Evolutionary conservation across 805 yeast genomes (phyloP), one percentile per base, ranked within the genome.

Genomic region (Zygotorulaspora danielsina): DNA sequence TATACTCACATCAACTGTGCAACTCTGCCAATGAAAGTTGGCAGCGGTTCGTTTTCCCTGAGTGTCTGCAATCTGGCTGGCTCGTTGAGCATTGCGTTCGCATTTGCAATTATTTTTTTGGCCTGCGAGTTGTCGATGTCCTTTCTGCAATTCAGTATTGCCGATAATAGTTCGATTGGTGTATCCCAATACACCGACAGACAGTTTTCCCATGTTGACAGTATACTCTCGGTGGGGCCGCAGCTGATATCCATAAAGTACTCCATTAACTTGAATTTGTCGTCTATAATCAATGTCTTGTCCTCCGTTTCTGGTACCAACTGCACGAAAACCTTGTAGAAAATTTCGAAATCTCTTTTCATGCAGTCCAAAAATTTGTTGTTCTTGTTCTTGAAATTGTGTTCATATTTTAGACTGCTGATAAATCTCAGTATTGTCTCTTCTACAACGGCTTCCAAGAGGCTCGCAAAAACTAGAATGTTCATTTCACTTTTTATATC

Each of bases 171-270:
- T 36, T 76, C 81, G 6, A 81, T 64, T 0, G 95, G 88, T 42
- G 89, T 79, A 57, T 86, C 88, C 65, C 86, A 80, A 66, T 81
- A 87, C 28, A 73, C 73, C 9, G 68, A 67, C 37, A 87, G 65
- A 26, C 84, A 73, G 31, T 73, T 76, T 53, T 69, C 70, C 79
- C 88, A 84, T 39, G 75, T 69, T 19, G 57, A 67, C n/a, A 72
- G 52, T 18, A 79, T 65, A 21, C 71, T 75, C n/a, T 67, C 71
- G 6, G 67, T 63, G 2, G 65, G 61, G 50, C 73, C 57, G 28
- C 74, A 71, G 30, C 79, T 63, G 34, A 80, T 61, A 32, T 79
- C 83, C 57, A 79, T 68, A 41, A 84, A 66, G 40, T 71, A 70
- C 51, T 82, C 89, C 59, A 84, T 69, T 10, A 82, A 67, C 39